A percentile compares a stretch with the other conserved stretches of the same genome.
phyloP scores from a whole-genome alignment of 345 rosid genomes.

The Salix exigua region DNA sequence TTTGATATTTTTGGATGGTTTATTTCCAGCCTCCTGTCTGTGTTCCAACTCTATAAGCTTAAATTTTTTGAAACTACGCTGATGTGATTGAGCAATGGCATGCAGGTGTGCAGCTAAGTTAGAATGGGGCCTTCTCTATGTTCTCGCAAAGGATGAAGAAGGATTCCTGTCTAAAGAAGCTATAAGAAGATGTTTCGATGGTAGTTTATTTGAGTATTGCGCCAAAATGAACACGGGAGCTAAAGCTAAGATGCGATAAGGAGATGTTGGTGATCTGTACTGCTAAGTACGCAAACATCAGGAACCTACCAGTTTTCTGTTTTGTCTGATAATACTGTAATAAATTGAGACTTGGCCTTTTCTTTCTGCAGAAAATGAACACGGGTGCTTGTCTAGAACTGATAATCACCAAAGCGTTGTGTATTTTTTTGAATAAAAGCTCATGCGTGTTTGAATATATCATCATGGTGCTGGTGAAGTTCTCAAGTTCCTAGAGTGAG shows the following conservation, averaged over 20 bases:
- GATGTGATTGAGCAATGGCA: background rate
- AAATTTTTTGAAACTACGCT: background rate
- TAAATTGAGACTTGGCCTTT: background rate
- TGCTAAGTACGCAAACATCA: background rate
- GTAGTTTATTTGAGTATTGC: conserved; percentile 71
- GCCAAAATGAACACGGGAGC: conserved; percentile 47
- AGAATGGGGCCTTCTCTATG: conserved; percentile 60
- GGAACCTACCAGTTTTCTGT: background rate
- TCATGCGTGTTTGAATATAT: background rate
- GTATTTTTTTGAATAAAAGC: background rate
- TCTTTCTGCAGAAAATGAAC: background rate
- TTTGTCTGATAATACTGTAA: background rate
- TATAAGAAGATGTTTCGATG: conserved; percentile 63
- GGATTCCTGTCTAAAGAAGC: conserved; percentile 78
- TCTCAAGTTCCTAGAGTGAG: background rate
- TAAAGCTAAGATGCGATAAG: conserved; percentile 32
- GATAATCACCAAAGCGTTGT: background rate
- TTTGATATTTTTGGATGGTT: conserved; percentile 69
- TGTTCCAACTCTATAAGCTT: background rate
- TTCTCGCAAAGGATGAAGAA: conserved; percentile 66
- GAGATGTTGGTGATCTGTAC: background rate
- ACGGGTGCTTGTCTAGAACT: background rate
- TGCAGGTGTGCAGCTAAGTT: conserved; percentile 49
- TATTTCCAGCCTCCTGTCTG: background rate
- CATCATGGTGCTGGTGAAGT: background rate